Conservation (phyloP, 2,329 filamentous ascomycete genomes). For the Claviceps africana region DNA sequence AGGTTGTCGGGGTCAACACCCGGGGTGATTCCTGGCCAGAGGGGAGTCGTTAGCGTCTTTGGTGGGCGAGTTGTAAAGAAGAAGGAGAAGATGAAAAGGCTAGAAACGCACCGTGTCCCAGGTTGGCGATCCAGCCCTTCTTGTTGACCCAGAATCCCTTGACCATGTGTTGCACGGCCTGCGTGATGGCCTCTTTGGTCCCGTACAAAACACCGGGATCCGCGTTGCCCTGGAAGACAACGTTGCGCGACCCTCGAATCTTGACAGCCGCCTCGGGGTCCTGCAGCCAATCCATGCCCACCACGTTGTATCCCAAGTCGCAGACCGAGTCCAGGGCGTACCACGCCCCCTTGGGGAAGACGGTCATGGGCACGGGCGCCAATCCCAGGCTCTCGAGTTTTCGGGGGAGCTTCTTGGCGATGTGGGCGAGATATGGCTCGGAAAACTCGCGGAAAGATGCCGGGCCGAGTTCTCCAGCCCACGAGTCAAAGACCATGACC, state of each 20-base stretch:
- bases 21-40: conserved; percentile 67
- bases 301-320: conserved; percentile 79
- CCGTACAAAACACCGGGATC: conserved; percentile 91
- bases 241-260: conserved; percentile 57
- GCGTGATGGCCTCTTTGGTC: conserved; percentile 64
- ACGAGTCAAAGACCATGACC: conserved; percentile 95
- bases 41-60: background rate
- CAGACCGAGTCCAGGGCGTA: conserved; percentile 82
- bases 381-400: conserved; percentile 60
- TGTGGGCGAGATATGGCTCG: conserved; percentile 73
- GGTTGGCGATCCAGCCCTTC: conserved; percentile 91
- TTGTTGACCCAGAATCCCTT: conserved; percentile 67
- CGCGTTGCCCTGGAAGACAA: conserved; percentile 86
- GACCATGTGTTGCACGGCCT: conserved; percentile 74
- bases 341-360: conserved; percentile 97
- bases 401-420: conserved; percentile 64
- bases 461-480: conserved; percentile 88
- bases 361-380: conserved; percentile 83
- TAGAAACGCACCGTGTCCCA: conserved; percentile 68
- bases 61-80: background rate
- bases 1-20: conserved; percentile 88
- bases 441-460: conserved; percentile 71
- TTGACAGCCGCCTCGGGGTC: conserved; percentile 73
- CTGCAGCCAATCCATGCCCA: conserved; percentile 90
- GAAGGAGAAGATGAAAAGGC: background rate